These are phyloP conservation scores for Saccharomycopsis guyanensis DNA, from an alignment of 805 yeast species.

Conservation along the genomic window DNA sequence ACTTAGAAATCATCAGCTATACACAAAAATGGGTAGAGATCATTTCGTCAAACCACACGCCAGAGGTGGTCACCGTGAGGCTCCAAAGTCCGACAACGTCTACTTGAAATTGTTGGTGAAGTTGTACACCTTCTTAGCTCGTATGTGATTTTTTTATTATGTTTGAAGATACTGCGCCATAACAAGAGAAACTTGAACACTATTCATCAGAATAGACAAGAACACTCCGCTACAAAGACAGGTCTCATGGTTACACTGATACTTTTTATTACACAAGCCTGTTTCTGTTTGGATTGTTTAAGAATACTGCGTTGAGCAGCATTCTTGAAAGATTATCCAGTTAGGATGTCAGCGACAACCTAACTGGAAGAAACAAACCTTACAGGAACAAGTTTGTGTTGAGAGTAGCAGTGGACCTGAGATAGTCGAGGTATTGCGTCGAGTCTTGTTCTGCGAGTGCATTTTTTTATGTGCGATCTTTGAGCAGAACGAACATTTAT, in stretches of 20 bases:
- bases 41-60: constrained; percentile 94
- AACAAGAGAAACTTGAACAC: no score
- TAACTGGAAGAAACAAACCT: no score
- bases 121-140: constrained; percentile 98
- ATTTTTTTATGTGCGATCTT: constrained; percentile 31
- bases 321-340: no score
- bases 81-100: constrained; percentile 99
- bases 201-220: no score
- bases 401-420: no score
- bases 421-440: no score
- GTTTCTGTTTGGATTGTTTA: background rate
- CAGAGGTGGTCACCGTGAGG: constrained; percentile 93
- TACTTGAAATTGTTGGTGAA: constrained; percentile 97
- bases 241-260: no score
- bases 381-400: no score
- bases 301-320: constrained; percentile 17
- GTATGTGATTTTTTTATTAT: constrained; percentile 49
- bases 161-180: background rate
- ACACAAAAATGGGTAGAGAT: constrained; percentile 84
- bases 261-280: no score
- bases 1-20: background rate
- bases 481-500: constrained; percentile 41
- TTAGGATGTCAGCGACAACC: no score
- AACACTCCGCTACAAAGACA: constrained; percentile 2
- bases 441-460: constrained; percentile 34